Evolutionary conservation across 2,329 filamentous ascomycete species (phyloP), one percentile per base, ranked within the genome.

Genomic region (Fonsecaea multimorphosa): DNA sequence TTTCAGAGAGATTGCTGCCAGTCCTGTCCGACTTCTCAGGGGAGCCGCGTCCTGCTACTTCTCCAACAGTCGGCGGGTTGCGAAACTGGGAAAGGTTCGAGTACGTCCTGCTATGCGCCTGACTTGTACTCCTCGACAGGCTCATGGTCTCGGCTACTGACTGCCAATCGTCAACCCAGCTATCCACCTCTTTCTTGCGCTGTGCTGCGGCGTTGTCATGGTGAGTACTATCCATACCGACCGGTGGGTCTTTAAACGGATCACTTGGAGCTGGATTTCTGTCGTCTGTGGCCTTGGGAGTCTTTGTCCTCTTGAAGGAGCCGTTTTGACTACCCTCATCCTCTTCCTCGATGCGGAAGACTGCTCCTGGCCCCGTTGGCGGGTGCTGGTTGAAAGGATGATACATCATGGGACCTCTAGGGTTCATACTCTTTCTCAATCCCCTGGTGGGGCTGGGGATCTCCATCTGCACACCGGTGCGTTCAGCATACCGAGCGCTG

Each of bases 1-100:
- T 81, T 61, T 88, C 86, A 0, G 85, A 87, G 1, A 87, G 73
- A 71, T 84, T 86, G 71, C 85, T 87, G 32, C 78, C 84, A 4
- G 85, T 87, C 31, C 85, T 80, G 3, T 80, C 80, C 40, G 85
- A 83, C 61, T 73, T 82, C 80, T 54, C 79, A 80, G 1, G 78
- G 7, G 69, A 72, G 3, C 69, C 67, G 24, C 69, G 67, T 46
- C 70, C 65, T 7, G 64, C 61, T 11, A 31, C 49, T 22, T 65
- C 61, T 34, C 61, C 59, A n/a, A 44, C 61, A 3, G 40, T 59
- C 80, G 66, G 38, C 24, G 57, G 58, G 9, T 70, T 65, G 6
- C 69, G 61, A 31, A 66, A 67, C 29, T 67, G 66, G 9, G 71
- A 73, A 11, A 72, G 61, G 34, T 72, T 73, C 8, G 70, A 71